These are phyloP conservation scores for Mycosphaerella arachidis DNA, from an alignment of 2,329 filamentous ascomycete species.

Conservation along the genomic window DNA sequence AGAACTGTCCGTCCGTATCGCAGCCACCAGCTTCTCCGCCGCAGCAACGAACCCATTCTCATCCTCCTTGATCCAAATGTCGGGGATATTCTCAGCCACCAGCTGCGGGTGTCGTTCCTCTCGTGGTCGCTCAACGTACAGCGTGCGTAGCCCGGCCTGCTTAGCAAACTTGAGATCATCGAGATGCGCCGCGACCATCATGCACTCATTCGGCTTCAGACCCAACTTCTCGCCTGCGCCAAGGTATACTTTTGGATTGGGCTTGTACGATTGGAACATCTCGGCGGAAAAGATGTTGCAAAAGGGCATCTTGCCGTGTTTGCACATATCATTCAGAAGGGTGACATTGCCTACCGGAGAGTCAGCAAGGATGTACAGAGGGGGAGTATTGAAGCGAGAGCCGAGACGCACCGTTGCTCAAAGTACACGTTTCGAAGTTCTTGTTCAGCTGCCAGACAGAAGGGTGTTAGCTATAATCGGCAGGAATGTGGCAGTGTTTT, in stretches of 20 bases:
- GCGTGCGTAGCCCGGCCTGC: slow-evolving; percentile 59
- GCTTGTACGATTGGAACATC: slow-evolving; percentile 72
- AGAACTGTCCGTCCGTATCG: background rate
- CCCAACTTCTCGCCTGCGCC: slow-evolving; percentile 61
- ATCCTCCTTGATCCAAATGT: slow-evolving; percentile 55
- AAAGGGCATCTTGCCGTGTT: slow-evolving; percentile 58
- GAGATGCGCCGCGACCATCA: slow-evolving; percentile 74
- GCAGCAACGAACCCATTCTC: slow-evolving; percentile 48
- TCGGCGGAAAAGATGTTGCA: slow-evolving; percentile 61
- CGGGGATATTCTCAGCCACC: slow-evolving; percentile 58
- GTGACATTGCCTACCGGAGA: slow-evolving; percentile 53
- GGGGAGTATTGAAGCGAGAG: background rate
- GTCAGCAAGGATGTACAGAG: background rate
- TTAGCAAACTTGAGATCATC: slow-evolving; percentile 64
- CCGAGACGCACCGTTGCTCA: slow-evolving; percentile 59
- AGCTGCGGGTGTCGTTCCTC: slow-evolving; percentile 62
- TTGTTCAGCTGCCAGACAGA: slow-evolving; percentile 32
- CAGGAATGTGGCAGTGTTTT: too few relatives aligned
- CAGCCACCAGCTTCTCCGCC: slow-evolving; percentile 36
- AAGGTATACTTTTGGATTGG: slow-evolving; percentile 61
- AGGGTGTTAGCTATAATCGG: too few relatives aligned
- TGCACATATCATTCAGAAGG: slow-evolving; percentile 62
- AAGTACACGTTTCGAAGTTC: slow-evolving; percentile 57
- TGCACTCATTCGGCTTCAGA: slow-evolving; percentile 57
- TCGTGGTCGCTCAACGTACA: slow-evolving; percentile 65